phyloP scores from a whole-genome alignment of 306 rosid genomes.

The Dryas drummondii region DNA sequence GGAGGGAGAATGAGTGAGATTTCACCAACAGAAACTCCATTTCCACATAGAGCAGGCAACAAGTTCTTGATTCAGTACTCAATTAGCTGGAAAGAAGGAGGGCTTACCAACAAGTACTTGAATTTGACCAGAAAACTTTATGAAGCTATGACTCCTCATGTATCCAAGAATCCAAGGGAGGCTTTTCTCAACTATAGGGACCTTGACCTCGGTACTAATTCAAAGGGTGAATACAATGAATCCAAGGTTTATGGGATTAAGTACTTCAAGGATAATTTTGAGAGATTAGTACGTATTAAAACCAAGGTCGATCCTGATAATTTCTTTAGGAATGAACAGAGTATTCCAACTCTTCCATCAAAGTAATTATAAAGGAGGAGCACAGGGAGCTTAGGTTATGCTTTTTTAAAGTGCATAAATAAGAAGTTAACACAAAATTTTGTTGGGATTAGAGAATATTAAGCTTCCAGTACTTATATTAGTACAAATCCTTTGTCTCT shows the following conservation, averaged over 20 bases:
- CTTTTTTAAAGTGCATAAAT: neutral
- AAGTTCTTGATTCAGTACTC: conserved; percentile 50
- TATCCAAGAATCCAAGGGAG: conserved; percentile 62
- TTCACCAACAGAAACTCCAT: conserved; percentile 43
- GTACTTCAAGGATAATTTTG: conserved; percentile 35
- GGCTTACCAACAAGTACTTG: conserved; percentile 24
- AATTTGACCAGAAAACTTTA: conserved; percentile 30
- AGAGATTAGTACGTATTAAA: conserved; percentile 30
- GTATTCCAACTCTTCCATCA: conserved; percentile 27
- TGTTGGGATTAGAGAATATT: neutral
- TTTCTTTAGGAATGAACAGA: conserved; percentile 42
- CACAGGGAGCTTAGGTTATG: neutral
- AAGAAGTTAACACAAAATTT: neutral
- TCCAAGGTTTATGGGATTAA: conserved; percentile 32
- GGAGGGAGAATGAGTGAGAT: conserved; percentile 55
- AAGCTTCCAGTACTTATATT: no score
- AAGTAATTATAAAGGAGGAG: neutral
- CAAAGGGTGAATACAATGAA: neutral
- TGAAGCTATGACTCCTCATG: conserved; percentile 52
- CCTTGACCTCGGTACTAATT: conserved; percentile 50
- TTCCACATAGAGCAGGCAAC: conserved; percentile 60
- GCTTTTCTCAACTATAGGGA: conserved; percentile 56
- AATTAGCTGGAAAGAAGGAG: conserved; percentile 40
- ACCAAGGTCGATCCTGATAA: conserved; percentile 35
- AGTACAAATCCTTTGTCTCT: neutral